A percentile compares a stretch with the other conserved stretches of the same genome.
phyloP scores from a whole-genome alignment of 257 asterid genomes.

The Craterostigma plantagineum region DNA sequence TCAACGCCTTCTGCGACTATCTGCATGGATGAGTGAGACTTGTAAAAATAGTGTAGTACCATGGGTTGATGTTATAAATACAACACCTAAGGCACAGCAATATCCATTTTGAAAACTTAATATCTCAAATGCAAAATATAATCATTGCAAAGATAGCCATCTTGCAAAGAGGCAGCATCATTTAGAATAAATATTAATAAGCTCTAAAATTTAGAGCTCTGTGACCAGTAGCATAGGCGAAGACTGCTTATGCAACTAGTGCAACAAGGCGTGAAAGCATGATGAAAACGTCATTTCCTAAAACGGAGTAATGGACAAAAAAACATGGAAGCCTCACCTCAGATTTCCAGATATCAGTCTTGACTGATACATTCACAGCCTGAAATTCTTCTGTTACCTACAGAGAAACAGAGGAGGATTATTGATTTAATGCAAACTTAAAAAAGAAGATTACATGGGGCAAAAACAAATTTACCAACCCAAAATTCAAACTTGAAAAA shows the following conservation, averaged over 20 bases:
- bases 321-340: constrained; percentile 41
- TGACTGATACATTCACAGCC: constrained; percentile 86
- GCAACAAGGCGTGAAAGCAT: too few relatives aligned
- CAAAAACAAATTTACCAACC: constrained; percentile 41
- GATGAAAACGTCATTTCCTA: too few relatives aligned
- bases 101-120: too few relatives aligned
- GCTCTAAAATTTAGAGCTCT: too few relatives aligned
- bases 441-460: constrained; percentile 4
- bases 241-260: too few relatives aligned
- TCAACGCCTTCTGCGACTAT: constrained; percentile 76
- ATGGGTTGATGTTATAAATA: not conserved
- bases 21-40: constrained; percentile 27
- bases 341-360: constrained; percentile 67
- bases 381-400: constrained; percentile 91
- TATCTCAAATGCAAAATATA: too few relatives aligned
- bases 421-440: constrained; percentile 7
- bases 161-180: too few relatives aligned
- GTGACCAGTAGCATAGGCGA: too few relatives aligned
- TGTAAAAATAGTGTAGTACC: not conserved
- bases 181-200: too few relatives aligned
- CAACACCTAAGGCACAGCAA: not conserved
- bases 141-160: too few relatives aligned
- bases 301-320: not conserved
- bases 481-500: constrained; percentile 93
- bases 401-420: constrained; percentile 9